Evolutionary conservation across 768 basidiomycete genomes (phyloP).

Genomic region (Lactarius evosmus): DNA sequence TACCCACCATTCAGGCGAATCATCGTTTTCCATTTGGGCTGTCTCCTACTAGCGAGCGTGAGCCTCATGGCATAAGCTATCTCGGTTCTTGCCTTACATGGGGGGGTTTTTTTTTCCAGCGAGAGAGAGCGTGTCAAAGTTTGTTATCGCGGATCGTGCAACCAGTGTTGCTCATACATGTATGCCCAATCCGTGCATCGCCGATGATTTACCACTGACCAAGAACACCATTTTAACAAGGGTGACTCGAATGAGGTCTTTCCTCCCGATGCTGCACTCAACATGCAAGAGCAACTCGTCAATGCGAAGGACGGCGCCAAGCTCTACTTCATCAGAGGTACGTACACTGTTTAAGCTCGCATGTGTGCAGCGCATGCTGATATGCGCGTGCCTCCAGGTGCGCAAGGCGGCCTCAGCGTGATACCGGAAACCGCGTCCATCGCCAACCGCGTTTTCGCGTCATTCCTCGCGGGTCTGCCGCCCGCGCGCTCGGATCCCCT

Average conservation of each 20-base stretch:
- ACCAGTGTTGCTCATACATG: conserved; percentile 27
- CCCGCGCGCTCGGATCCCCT: conserved; percentile 12
- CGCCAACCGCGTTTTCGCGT: conserved; percentile 30
- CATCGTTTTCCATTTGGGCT: conserved; percentile 19
- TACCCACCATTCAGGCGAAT: conserved; percentile 29
- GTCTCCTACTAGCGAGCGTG: conserved; percentile 18
- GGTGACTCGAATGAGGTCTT: conserved; percentile 24
- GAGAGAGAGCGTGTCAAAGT: conserved; percentile 6
- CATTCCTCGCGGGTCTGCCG: conserved; percentile 27
- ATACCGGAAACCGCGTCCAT: conserved; percentile 29
- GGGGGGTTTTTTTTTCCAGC: neutral
- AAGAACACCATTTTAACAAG: conserved; percentile 1
- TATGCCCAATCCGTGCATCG: neutral
- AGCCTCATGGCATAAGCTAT: neutral
- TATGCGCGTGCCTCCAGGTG: conserved; percentile 14
- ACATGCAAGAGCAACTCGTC: conserved; percentile 23
- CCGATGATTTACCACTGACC: neutral
- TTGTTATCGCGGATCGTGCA: conserved; percentile 10
- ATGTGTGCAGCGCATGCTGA: neutral
- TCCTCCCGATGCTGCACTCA: conserved; percentile 15
- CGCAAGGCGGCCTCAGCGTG: conserved; percentile 23
- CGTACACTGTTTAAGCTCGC: neutral
- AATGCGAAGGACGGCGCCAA: conserved; percentile 26
- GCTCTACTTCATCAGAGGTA: conserved; percentile 26
- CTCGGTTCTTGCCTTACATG: neutral